Evolutionary conservation across 2,329 filamentous ascomycete genomes (phyloP), one percentile per base, ranked within the genome.

Genomic region (Talaromyces verruculosus): DNA sequence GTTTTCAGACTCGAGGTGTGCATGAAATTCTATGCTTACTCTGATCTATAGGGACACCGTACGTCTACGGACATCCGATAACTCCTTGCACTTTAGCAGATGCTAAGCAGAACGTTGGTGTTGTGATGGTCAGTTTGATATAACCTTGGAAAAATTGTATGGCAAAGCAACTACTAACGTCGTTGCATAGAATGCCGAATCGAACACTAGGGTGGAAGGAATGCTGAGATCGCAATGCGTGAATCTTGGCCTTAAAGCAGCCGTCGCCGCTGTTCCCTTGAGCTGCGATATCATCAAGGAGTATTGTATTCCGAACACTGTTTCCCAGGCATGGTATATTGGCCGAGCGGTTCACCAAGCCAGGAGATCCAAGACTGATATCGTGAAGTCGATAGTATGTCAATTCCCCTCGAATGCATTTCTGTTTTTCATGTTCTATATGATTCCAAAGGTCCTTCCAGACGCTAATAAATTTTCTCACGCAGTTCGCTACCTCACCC

Each of bases 361-460:
- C 3, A 63, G 72, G 28, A 67, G 68, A 43, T 68, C 67, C 7
- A 76, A 75, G 60, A 64, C 65, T 2, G 67, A 74, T 33, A 79
- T 81, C 51, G 77, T 82, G 39, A 72, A 80, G 4, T 78, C 79
- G 5, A 79, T 82, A 33, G 80, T 80, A 47, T 73, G 77, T 49
- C 19, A 22, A 3, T 19, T 57, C 41, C 22, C 6, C n/a, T 39
- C 37, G 2, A 33, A 1, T n/a, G 10, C n/a, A 8, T 25, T 47
- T 43, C 15, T 25, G 5, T 5, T 59, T 37, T 28, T 25, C 10
- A 5, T 6, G 53, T 57, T 19, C n/a, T 55, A 5, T 55, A 22
- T 35, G 17, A n/a, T 2, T 7, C 13, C 22, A 1, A 2, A 8
- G 2, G 4, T 35, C 30, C 17, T 35, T 0, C 8, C 19, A 39